Percentiles rank a stretch among this genome's conserved stretches.
Evolutionary conservation across 1,284 basidiomycete genomes (phyloP).

Genomic region (Ustilago shanxiensis): DNA sequence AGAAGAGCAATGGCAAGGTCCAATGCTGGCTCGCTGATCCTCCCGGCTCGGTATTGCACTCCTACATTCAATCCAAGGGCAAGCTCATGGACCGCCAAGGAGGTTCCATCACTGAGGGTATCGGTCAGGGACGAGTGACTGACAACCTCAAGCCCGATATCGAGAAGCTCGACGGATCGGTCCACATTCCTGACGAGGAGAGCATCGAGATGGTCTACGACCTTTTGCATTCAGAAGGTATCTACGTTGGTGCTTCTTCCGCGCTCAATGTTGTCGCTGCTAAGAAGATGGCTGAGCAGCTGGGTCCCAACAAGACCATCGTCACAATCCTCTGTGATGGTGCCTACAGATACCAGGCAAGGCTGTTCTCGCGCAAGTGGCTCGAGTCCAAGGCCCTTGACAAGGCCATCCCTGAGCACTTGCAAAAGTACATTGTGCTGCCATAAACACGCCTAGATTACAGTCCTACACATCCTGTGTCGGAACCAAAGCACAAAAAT

Average conservation of each 20-base stretch:
- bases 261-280: constrained; percentile 97
- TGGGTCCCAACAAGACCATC: constrained; percentile 84
- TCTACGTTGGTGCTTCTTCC: constrained; percentile 96
- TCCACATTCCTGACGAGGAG: constrained; percentile 89
- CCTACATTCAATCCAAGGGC: constrained; percentile 82
- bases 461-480: neutral
- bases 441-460: constrained; percentile 21
- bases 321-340: constrained; percentile 94
- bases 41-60: constrained; percentile 91
- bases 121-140: constrained; percentile 97
- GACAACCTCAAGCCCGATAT: constrained; percentile 90
- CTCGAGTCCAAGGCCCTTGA: constrained; percentile 84
- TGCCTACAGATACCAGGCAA: constrained; percentile 94
- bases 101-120: constrained; percentile 96
- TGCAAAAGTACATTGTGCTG: constrained; percentile 91
- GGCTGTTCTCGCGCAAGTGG: constrained; percentile 96
- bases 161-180: constrained; percentile 80
- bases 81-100: constrained; percentile 82
- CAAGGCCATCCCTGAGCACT: constrained; percentile 82
- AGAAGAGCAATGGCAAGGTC: constrained; percentile 83
- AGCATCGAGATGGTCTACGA: constrained; percentile 94
- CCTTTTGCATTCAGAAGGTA: constrained; percentile 88
- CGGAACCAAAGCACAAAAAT: neutral
- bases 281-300: constrained; percentile 83
- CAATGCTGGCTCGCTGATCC: constrained; percentile 97